Evolutionary conservation across 257 asterid species (phyloP).

Genomic region (Solanum corneliomulleri): DNA sequence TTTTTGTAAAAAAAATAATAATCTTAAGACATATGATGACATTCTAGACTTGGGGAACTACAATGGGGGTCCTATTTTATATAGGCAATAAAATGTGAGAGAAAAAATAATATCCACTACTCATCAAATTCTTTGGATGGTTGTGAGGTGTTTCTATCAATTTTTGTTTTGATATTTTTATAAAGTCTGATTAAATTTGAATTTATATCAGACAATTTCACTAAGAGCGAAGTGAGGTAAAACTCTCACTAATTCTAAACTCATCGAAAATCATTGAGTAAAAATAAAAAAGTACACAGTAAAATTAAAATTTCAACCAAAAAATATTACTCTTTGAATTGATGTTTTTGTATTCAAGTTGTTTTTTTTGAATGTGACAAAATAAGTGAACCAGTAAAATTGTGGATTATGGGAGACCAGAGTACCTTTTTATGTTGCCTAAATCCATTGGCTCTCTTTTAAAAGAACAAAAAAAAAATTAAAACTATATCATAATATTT

Average conservation of each 20-base stretch:
- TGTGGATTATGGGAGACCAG: neutral
- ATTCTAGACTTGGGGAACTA: neutral
- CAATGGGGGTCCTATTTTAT: constrained; percentile 12
- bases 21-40: constrained; percentile 10
- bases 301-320: neutral
- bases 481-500: no score
- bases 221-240: neutral
- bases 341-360: neutral
- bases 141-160: constrained; percentile 12
- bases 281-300: no score
- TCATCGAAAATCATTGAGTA: no score
- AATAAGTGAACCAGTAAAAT: neutral
- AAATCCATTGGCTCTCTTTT: neutral
- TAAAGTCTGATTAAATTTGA: neutral
- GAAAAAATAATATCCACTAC: neutral
- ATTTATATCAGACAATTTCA: fast-evolving
- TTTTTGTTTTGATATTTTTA: neutral
- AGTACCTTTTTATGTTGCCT: neutral
- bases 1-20: neutral
- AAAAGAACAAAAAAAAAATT: no score
- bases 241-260: neutral
- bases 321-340: no score
- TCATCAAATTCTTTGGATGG: constrained; percentile 14
- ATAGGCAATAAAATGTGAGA: neutral
- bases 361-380: neutral